phyloP scores from a whole-genome alignment of 371 early-diverging fungal genomes.

The Mucor racemosus region DNA sequence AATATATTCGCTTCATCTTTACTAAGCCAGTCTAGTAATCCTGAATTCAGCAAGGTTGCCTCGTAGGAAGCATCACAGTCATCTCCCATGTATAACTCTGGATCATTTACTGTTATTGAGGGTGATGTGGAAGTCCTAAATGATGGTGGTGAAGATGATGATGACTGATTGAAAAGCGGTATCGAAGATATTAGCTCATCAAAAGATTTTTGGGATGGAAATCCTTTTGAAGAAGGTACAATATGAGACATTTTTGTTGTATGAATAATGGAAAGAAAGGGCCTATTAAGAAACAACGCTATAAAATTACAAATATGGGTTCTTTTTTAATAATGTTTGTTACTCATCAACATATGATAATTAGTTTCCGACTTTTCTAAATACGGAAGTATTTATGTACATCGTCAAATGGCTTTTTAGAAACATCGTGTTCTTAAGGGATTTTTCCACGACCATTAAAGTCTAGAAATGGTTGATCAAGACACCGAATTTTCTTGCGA shows the following conservation, averaged over 20 bases:
- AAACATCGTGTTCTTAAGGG: no score
- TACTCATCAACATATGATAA: no score
- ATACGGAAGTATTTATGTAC: no score
- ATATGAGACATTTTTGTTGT: background rate
- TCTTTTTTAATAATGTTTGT: no score
- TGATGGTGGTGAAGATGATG: background rate
- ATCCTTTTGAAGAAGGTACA: slow-evolving; percentile 8
- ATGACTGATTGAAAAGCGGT: background rate
- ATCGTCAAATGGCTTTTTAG: no score
- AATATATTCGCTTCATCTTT: slow-evolving; percentile 15
- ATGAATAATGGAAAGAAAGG: background rate
- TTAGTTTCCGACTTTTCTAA: no score
- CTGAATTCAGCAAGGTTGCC: slow-evolving; percentile 33
- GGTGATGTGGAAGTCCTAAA: slow-evolving; percentile 2
- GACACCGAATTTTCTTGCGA: no score
- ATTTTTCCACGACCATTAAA: no score
- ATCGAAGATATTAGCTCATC: slow-evolving; percentile 5
- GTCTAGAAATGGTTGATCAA: no score
- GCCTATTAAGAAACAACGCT: background rate
- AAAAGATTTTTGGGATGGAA: background rate
- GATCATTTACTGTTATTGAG: slow-evolving; percentile 6
- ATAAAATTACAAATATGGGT: no score
- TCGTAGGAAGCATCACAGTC: slow-evolving; percentile 40
- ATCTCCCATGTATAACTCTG: slow-evolving; percentile 36
- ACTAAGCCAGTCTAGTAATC: slow-evolving; percentile 30